These are phyloP conservation scores for Geotrichum restrictum DNA, from an alignment of 1,139 yeast genomes.

Conservation along the genomic window DNA sequence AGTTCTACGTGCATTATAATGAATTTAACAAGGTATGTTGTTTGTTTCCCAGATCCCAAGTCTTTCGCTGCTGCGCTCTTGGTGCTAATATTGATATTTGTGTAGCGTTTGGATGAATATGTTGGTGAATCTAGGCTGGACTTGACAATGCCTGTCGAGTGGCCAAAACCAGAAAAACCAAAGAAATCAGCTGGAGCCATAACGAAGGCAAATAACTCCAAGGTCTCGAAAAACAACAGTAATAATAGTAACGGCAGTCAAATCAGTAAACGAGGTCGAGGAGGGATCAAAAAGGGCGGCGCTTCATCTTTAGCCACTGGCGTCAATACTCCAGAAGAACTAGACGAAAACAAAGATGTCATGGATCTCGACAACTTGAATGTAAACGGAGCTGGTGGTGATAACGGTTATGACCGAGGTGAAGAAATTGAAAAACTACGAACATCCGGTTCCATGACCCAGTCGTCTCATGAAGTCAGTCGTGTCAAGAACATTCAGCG, in stretches of 20 bases:
- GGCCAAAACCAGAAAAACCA: conserved; percentile 55
- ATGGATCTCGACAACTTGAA: conserved; percentile 84
- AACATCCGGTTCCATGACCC: conserved; percentile 96
- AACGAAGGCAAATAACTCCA: conserved; percentile 28
- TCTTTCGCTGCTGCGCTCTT: too few relatives aligned
- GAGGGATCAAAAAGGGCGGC: conserved; percentile 22
- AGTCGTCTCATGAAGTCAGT: conserved; percentile 74
- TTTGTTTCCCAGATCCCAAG: not conserved
- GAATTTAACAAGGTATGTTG: conserved; percentile 66
- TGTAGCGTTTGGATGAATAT: conserved; percentile 87
- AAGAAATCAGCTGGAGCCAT: conserved; percentile 35
- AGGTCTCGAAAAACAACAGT: conserved; percentile 29
- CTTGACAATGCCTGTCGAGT: conserved; percentile 58
- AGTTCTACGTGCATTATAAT: conserved; percentile 87
- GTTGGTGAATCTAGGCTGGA: conserved; percentile 68
- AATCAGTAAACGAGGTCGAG: conserved; percentile 22
- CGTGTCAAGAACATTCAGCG: conserved; percentile 77
- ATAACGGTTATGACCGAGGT: conserved; percentile 70
- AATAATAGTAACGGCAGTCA: conserved; percentile 16
- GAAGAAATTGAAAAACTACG: conserved; percentile 89
- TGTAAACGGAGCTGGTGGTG: conserved; percentile 60
- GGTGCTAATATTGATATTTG: not conserved
- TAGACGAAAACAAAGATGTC: conserved; percentile 46
- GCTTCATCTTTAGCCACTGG: not conserved
- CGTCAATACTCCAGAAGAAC: conserved; percentile 17